Evolutionary conservation across 2,329 filamentous ascomycete genomes (phyloP), one percentile per base, ranked within the genome.

Genomic region (Fusarium sp.): DNA sequence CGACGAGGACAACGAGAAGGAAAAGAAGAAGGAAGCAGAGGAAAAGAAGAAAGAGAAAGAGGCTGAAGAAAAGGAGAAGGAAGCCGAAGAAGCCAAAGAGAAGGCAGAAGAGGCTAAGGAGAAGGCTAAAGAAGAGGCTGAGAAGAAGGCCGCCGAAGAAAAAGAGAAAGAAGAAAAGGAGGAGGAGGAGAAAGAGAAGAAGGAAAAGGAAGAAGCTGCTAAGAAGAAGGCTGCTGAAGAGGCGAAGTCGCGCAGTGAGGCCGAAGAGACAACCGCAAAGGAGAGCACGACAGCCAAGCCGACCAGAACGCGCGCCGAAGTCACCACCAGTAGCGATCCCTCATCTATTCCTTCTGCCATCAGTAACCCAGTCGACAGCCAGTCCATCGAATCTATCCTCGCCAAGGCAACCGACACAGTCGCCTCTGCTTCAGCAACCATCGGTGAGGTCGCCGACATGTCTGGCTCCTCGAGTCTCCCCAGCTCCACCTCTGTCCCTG

Each of bases 391-490:
- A 20, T 73, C 74, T 8, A 65, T 74, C 16, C 71, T 81, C 6
- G 79, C 78, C 11, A 74, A 78, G 46, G 76, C 78, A 16, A 77
- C 77, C 21, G 63, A 42, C 25, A 34, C 34, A 18, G 34, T 30
- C 27, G 55, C 62, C 13, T 66, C 63, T 21, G 43, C 62, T 23
- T 66, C 63, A 14, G 49, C 62, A 55, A 66, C 62, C 23, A 49
- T 66, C 4, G 73, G 64, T 11, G 54, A 75, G 9, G 71, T 65
- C 16, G 64, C 63, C 13, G 66, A 68, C 9, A 45, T 66, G 11
- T 70, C 72, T 9, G 59, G 59, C 28, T 43, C 65, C 9, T 65
- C 70, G 14, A 61, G 72, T 27, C 46, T 68, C 13, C 72, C 66
- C 18, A 69, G 72, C 30, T 64, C 68, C n/a, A 70, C 70, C 28